phyloP scores from a whole-genome alignment of 2,329 filamentous ascomycete species.

The Aureobasidium sp. region DNA sequence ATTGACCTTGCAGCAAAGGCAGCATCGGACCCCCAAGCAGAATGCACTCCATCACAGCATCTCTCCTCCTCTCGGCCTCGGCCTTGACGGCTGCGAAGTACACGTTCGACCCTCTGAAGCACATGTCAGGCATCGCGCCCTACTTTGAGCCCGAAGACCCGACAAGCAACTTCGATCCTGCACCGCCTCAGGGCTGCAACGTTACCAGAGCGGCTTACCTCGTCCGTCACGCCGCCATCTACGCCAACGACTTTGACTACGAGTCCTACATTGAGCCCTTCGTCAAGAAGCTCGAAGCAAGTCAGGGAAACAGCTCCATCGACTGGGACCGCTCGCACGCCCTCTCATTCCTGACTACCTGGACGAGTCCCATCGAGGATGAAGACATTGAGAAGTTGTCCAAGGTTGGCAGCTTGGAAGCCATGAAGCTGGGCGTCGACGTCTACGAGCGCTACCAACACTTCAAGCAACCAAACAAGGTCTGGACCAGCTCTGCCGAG shows the following conservation, averaged over 20 bases:
- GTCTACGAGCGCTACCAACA: constrained; percentile 50
- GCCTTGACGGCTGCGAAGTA: constrained; percentile 19
- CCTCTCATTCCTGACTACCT: constrained; percentile 48
- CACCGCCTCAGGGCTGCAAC: constrained; percentile 42
- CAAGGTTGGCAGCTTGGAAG: constrained; percentile 51
- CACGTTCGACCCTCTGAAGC: constrained; percentile 39
- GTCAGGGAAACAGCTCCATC: constrained; percentile 42
- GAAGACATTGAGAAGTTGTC: constrained; percentile 53
- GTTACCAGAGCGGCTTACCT: constrained; percentile 42
- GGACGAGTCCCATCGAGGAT: constrained; percentile 48
- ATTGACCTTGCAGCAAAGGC: not conserved
- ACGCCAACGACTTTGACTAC: constrained; percentile 45
- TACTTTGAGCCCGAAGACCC: constrained; percentile 42
- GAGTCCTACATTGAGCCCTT: constrained; percentile 44
- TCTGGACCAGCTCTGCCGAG: constrained; percentile 57
- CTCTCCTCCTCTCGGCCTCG: constrained; percentile 8
- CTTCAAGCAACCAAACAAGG: constrained; percentile 43
- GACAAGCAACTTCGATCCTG: constrained; percentile 31
- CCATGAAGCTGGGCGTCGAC: constrained; percentile 49
- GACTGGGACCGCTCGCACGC: constrained; percentile 49
- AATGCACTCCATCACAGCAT: constrained; percentile 3
- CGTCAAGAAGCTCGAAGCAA: constrained; percentile 43
- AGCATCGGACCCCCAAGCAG: not conserved
- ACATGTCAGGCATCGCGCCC: constrained; percentile 42
- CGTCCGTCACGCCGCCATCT: constrained; percentile 43